A percentile compares a stretch with the other conserved stretches of the same genome.
Evolutionary conservation across 345 rosid species (phyloP).

Genomic region (sweet orange (Citrus sinensis)): DNA sequence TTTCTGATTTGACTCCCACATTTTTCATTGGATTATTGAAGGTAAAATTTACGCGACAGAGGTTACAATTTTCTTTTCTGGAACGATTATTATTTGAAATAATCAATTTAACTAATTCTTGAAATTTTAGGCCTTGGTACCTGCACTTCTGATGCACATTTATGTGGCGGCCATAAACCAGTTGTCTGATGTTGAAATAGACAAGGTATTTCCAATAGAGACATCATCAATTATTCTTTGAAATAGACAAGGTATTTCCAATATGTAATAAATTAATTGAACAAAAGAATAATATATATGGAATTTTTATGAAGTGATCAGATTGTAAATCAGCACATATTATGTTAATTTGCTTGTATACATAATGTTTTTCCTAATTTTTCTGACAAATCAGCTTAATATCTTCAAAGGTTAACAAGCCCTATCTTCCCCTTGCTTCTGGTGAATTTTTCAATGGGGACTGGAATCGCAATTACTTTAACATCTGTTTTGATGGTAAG

Average conservation of each 20-base stretch:
- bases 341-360: neutral
- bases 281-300: too few relatives aligned
- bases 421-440: constrained; percentile 35
- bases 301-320: too few relatives aligned
- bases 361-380: neutral
- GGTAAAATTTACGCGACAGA: neutral
- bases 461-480: constrained; percentile 22
- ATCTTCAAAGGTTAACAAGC: constrained; percentile 28
- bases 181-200: constrained; percentile 28
- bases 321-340: neutral
- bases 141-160: constrained; percentile 25
- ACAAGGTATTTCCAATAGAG: constrained; percentile 21
- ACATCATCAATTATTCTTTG: too few relatives aligned
- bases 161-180: constrained; percentile 33
- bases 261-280: too few relatives aligned
- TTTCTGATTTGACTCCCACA: constrained; percentile 22
- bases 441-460: constrained; percentile 29
- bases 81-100: neutral
- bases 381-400: neutral
- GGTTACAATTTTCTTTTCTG: too few relatives aligned
- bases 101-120: neutral
- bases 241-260: constrained; percentile 30
- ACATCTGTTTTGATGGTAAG: constrained; percentile 22
- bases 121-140: constrained; percentile 24
- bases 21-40: constrained; percentile 24